Evolutionary conservation across 148 eudicot genomes (phyloP).

Genomic region (Camellia granthamiana): DNA sequence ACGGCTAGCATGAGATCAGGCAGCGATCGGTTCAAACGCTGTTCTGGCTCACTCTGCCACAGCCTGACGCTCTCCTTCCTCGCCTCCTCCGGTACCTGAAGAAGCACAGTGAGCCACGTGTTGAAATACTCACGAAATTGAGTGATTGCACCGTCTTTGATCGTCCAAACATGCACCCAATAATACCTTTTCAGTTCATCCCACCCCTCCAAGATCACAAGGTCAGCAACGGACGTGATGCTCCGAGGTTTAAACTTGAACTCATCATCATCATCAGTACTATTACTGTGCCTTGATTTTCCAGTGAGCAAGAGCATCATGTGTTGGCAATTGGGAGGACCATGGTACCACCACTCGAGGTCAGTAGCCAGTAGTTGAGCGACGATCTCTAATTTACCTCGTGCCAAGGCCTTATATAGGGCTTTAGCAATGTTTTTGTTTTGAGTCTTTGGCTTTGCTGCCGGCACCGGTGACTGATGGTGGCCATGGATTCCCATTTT

Average conservation of each 20-base stretch:
- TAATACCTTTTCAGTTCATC: neutral
- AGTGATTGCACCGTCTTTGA: neutral
- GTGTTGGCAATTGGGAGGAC: conserved; percentile 9
- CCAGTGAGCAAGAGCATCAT: conserved; percentile 10
- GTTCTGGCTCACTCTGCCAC: conserved; percentile 10
- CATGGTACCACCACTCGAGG: conserved; percentile 11
- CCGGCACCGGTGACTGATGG: neutral
- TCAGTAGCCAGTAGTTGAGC: neutral
- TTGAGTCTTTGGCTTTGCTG: neutral
- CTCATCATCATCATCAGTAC: neutral
- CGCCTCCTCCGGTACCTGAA: neutral
- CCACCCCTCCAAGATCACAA: conserved; percentile 6
- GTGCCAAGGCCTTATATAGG: conserved; percentile 9
- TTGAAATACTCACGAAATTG: neutral
- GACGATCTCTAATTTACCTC: neutral
- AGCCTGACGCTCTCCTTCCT: conserved; percentile 2
- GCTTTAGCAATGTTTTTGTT: neutral
- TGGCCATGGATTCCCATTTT: conserved; percentile 1
- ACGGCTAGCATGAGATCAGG: conserved; percentile 5
- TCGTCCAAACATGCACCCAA: conserved; percentile 14
- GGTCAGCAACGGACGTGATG: conserved; percentile 3
- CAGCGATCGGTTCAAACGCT: neutral
- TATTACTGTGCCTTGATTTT: neutral
- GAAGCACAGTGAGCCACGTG: conserved; percentile 1
- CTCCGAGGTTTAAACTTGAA: conserved; percentile 3